Conservation (phyloP, 2,329 filamentous ascomycete genomes). For the Xylariaceae sp. region DNA sequence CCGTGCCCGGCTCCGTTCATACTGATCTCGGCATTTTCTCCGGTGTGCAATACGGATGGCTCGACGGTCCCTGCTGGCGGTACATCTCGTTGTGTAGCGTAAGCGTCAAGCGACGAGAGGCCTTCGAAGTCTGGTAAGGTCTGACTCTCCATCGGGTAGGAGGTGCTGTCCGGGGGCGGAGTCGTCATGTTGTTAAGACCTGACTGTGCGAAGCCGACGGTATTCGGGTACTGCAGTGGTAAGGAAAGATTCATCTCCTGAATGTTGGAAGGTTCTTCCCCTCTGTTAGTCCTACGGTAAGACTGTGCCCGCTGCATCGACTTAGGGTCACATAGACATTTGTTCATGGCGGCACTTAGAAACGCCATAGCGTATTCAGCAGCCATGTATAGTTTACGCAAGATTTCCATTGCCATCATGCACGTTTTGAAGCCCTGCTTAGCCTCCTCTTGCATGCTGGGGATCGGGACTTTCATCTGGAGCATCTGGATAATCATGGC, state of each 20-base stretch:
- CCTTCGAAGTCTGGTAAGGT: constrained; percentile 3
- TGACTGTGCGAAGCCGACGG: constrained; percentile 8
- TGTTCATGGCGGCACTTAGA: constrained; percentile 84
- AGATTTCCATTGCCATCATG: constrained; percentile 83
- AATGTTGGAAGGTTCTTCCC: constrained; percentile 58
- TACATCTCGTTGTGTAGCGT: constrained; percentile 2
- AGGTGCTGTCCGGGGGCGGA: constrained; percentile 50
- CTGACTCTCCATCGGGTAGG: constrained; percentile 20
- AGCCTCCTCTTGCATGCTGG: constrained; percentile 66
- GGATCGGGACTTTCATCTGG: constrained; percentile 81
- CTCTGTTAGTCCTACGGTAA: constrained; percentile 29
- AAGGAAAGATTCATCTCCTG: constrained; percentile 19
- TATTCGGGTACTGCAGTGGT: constrained; percentile 17
- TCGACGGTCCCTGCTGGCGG: too few species aligned
- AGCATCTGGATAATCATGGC: constrained; percentile 92
- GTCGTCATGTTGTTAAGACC: constrained; percentile 36
- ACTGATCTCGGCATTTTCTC: too few species aligned
- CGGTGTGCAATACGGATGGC: too few species aligned
- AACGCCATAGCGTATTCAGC: constrained; percentile 97
- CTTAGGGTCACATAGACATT: constrained; percentile 40
- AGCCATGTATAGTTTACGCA: constrained; percentile 85
- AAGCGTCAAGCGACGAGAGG: constrained; percentile 8
- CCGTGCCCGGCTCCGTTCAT: too few species aligned
- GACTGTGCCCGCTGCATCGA: constrained; percentile 3
- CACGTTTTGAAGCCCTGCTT: constrained; percentile 83